phyloP scores from a whole-genome alignment of 2,329 filamentous ascomycete species.

The Taxawa tesnikishii region DNA sequence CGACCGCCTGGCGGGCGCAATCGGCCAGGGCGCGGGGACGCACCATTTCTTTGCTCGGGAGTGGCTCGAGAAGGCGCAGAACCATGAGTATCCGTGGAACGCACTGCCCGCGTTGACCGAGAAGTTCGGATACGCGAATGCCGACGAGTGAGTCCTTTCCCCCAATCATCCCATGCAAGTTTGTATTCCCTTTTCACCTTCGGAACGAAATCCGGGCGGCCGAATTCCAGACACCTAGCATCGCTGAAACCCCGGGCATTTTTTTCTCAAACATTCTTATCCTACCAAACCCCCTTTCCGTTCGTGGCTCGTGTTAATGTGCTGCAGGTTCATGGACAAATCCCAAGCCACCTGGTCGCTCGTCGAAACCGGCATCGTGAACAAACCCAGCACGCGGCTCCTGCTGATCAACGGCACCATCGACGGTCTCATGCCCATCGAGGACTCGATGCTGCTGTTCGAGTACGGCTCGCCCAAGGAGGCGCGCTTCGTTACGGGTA shows the following conservation, averaged over 20 bases:
- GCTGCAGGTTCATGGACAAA: constrained; percentile 9
- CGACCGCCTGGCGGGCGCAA: constrained; percentile 37
- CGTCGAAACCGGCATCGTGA: constrained; percentile 45
- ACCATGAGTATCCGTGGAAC: constrained; percentile 44
- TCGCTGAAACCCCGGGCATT: no score
- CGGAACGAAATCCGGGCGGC: no score
- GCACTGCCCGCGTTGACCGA: constrained; percentile 34
- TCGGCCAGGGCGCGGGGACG: constrained; percentile 52
- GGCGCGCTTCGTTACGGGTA: constrained; percentile 48
- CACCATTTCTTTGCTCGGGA: constrained; percentile 49
- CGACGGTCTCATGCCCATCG: constrained; percentile 56
- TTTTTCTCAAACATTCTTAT: no score
- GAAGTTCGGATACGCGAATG: constrained; percentile 36
- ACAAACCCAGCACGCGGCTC: constrained; percentile 38
- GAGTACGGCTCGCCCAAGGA: constrained; percentile 56
- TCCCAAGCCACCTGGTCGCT: constrained; percentile 49
- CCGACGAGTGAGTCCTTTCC: no score
- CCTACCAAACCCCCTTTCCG: no score
- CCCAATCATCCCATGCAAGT: no score
- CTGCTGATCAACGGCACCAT: constrained; percentile 49
- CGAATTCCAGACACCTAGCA: no score
- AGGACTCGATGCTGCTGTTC: constrained; percentile 53
- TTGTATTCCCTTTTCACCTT: no score
- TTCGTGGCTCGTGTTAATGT: no score
- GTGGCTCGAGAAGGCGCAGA: constrained; percentile 50